Percentiles rank a stretch among this genome's conserved stretches.
Conservation (phyloP, 2,329 filamentous ascomycete genomes). For the Fusarium beomiforme region DNA sequence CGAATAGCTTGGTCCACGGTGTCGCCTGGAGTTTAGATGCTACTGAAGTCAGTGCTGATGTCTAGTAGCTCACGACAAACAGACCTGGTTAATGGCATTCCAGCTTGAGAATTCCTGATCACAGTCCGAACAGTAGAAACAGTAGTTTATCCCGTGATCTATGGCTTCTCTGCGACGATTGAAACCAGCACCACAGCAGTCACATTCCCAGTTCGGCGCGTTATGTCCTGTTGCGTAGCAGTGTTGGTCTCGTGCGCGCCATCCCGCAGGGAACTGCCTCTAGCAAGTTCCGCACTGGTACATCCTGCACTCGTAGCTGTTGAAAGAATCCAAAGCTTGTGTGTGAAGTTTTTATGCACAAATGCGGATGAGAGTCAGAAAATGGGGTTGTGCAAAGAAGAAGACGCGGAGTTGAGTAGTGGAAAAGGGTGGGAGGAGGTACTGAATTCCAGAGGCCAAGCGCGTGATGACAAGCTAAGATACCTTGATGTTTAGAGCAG, state of each 20-base stretch:
- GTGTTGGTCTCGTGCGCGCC: constrained; percentile 40
- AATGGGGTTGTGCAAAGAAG: neutral
- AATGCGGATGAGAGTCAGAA: neutral
- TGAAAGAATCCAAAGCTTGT: rapidly evolving
- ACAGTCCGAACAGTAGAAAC: constrained; percentile 45
- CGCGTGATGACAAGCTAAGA: neutral
- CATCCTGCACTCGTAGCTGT: neutral
- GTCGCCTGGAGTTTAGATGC: neutral
- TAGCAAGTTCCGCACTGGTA: constrained; percentile 42
- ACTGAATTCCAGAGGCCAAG: too few species aligned
- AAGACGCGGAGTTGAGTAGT: neutral
- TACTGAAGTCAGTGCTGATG: neutral
- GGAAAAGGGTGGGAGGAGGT: neutral
- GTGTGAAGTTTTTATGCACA: too few species aligned
- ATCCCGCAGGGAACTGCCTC: constrained; percentile 36
- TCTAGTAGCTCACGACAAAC: too few species aligned
- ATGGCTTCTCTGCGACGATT: neutral
- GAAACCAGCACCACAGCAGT: constrained; percentile 37
- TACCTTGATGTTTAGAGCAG: too few species aligned
- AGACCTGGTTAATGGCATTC: constrained; percentile 1
- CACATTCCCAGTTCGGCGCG: constrained; percentile 40
- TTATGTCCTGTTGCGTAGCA: constrained; percentile 38
- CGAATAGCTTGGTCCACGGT: neutral
- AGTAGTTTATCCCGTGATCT: constrained; percentile 42
- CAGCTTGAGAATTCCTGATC: neutral